Conservation (phyloP, 2,329 filamentous ascomycete species). For the Fusarium sp. region DNA sequence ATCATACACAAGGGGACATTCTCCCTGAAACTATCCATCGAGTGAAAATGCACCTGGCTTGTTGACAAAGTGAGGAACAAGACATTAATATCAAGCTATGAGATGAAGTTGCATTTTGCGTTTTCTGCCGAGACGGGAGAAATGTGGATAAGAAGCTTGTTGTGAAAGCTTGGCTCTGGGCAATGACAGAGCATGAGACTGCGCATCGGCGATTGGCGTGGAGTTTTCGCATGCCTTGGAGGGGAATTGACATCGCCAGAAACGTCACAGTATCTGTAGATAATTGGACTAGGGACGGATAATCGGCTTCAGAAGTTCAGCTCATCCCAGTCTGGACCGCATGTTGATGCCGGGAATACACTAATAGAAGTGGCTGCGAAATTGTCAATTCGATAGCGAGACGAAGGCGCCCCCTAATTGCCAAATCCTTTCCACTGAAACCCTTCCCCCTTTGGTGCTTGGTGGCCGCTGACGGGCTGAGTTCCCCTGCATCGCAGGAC, state of each 20-base stretch:
- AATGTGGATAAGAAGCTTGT: conserved; percentile 42
- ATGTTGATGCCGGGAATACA: neutral
- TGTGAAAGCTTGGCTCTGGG: conserved; percentile 33
- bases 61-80: neutral
- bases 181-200: conserved; percentile 22
- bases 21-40: neutral
- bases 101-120: neutral
- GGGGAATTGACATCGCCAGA: neutral
- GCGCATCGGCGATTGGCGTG: conserved; percentile 37
- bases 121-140: conserved; percentile 21
- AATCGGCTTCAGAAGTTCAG: conserved; percentile 29
- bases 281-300: conserved; percentile 24
- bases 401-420: conserved; percentile 14
- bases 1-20: neutral
- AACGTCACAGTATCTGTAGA: conserved; percentile 22
- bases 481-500: conserved; percentile 34
- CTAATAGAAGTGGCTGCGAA: conserved; percentile 14
- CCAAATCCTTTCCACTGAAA: conserved; percentile 22
- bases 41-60: neutral
- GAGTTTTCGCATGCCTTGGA: neutral
- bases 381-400: conserved; percentile 7
- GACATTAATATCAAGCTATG: neutral
- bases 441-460: neutral
- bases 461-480: conserved; percentile 34
- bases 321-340: conserved; percentile 1